Evolutionary conservation across 495 filamentous ascomycete species (phyloP).

Genomic region (Penicillium coprophilum): DNA sequence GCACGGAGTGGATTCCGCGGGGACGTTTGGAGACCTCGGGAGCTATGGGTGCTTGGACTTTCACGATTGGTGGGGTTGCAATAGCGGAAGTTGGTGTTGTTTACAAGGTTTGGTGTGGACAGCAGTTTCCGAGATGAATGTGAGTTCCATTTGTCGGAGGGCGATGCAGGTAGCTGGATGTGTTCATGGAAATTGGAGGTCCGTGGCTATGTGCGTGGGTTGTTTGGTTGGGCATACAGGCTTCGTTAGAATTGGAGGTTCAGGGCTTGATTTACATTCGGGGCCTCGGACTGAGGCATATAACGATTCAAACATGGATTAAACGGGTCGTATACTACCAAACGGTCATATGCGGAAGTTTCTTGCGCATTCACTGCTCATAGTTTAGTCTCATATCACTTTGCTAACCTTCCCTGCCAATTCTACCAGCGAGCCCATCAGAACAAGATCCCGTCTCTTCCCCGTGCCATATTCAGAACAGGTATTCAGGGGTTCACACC

Average conservation of each 20-base stretch:
- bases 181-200: constrained; percentile 11
- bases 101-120: background rate
- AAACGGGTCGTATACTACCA: background rate
- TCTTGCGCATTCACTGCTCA: background rate
- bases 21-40: no score
- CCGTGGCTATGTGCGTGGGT: background rate
- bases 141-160: background rate
- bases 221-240: constrained; percentile 1
- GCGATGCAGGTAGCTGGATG: background rate
- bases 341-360: background rate
- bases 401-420: background rate
- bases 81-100: background rate
- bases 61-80: background rate
- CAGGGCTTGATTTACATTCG: constrained; percentile 9
- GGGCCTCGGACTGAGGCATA: background rate
- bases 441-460: background rate
- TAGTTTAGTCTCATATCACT: background rate
- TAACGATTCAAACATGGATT: background rate
- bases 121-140: background rate
- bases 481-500: background rate
- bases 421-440: background rate
- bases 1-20: background rate
- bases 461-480: constrained; percentile 1
- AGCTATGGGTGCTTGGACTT: background rate
- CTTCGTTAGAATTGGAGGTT: constrained; percentile 15